Evolutionary conservation across 208 protist genomes (phyloP).

Genomic region (Acanthamoeba castellanii): DNA sequence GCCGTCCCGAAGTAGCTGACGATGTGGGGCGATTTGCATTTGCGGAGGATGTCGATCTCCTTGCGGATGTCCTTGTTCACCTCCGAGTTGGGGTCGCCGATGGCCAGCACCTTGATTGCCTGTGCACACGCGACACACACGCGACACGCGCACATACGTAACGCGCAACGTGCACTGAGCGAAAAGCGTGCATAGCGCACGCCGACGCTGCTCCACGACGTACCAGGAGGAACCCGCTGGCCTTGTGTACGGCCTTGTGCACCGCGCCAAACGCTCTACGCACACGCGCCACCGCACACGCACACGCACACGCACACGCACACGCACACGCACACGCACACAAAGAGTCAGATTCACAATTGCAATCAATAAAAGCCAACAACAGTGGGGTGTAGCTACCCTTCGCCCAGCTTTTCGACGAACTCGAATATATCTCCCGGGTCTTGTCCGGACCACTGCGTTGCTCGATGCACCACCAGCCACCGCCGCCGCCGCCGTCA

Average conservation of each 20-base stretch:
- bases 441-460: slow-evolving; percentile 53
- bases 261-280: neutral
- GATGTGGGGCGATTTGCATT: slow-evolving; percentile 47
- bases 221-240: slow-evolving; percentile 61
- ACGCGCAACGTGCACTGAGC: neutral
- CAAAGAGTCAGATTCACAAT: neutral
- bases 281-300: neutral
- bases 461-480: neutral
- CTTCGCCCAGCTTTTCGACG: slow-evolving; percentile 54
- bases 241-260: slow-evolving; percentile 46
- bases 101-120: slow-evolving; percentile 63
- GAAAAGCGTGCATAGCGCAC: neutral
- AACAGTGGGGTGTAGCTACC: neutral
- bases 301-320: too few species aligned
- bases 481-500: neutral
- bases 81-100: slow-evolving; percentile 31
- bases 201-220: neutral
- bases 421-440: slow-evolving; percentile 42
- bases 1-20: slow-evolving; percentile 56
- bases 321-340: too few species aligned
- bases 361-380: neutral
- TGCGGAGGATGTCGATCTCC: slow-evolving; percentile 51
- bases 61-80: slow-evolving; percentile 64
- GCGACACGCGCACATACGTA: neutral
- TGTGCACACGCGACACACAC: neutral